Evolutionary conservation across 306 rosid species (phyloP).

Genomic region (Dryas octopetala): DNA sequence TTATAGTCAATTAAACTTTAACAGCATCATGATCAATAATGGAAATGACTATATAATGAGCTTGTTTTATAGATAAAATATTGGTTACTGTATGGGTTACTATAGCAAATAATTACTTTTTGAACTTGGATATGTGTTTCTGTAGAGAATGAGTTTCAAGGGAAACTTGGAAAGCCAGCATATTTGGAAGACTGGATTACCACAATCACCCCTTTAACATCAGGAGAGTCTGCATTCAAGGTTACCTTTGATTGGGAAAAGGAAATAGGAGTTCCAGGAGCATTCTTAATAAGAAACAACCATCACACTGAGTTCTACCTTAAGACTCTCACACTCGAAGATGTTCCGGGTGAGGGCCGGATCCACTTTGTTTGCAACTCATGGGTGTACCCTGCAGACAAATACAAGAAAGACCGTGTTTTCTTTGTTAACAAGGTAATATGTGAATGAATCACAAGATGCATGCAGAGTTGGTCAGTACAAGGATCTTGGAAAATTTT

Average conservation of each 20-base stretch:
- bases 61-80: not conserved
- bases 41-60: not conserved
- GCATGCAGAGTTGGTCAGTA: not conserved
- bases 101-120: not conserved
- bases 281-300: conserved; percentile 47
- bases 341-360: conserved; percentile 42
- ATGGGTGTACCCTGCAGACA: conserved; percentile 53
- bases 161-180: conserved; percentile 58
- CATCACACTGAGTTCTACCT: conserved; percentile 56
- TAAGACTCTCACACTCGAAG: conserved; percentile 54
- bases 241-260: conserved; percentile 52
- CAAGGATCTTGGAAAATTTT: no score
- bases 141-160: conserved; percentile 43
- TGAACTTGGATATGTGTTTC: not conserved
- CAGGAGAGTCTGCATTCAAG: conserved; percentile 40
- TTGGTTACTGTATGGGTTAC: not conserved
- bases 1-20: no score
- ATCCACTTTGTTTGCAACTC: conserved; percentile 64
- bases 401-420: conserved; percentile 38
- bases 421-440: conserved; percentile 71
- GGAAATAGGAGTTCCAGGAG: conserved; percentile 58
- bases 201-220: conserved; percentile 39
- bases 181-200: conserved; percentile 50
- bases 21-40: not conserved
- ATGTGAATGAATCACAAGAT: not conserved